Conservation (phyloP, 441 rosid species). For the Melastoma candidum region DNA sequence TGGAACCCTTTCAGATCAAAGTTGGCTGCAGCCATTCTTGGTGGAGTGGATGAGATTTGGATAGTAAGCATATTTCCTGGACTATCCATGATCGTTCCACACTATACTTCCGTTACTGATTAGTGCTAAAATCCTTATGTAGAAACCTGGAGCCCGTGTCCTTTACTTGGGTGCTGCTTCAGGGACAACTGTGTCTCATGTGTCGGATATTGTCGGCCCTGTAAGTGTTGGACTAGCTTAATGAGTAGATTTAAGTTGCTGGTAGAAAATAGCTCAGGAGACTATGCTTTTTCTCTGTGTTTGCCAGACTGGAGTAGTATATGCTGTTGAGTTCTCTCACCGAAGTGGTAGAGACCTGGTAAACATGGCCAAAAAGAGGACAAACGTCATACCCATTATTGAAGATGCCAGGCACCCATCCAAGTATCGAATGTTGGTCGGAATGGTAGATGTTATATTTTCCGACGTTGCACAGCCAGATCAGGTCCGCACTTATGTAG, state of each 20-base stretch:
- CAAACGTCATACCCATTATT: conserved; percentile 77
- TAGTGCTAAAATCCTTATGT: not conserved
- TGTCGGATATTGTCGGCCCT: conserved; percentile 77
- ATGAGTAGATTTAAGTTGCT: not conserved
- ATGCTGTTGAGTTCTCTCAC: conserved; percentile 88
- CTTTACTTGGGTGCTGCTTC: conserved; percentile 93
- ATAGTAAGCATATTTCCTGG: conserved; percentile 37
- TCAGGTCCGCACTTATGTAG: conserved; percentile 54
- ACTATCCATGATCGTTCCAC: not conserved
- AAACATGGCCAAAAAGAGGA: conserved; percentile 90
- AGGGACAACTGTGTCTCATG: conserved; percentile 86
- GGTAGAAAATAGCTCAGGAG: too few species aligned
- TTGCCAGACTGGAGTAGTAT: conserved; percentile 60
- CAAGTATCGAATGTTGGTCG: conserved; percentile 83
- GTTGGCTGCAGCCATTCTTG: conserved; percentile 86
- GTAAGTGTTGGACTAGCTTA: conserved; percentile 28
- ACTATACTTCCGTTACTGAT: too few species aligned
- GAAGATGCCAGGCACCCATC: conserved; percentile 94
- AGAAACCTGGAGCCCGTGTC: conserved; percentile 86
- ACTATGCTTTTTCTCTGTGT: not conserved
- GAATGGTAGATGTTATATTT: conserved; percentile 95
- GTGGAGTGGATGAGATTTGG: conserved; percentile 88
- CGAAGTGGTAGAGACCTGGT: conserved; percentile 93
- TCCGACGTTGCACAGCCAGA: conserved; percentile 98
- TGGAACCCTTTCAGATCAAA: conserved; percentile 96